Base-by-base conservation (phyloP, 805 yeast species). In the Ogataea corticis region DNA sequence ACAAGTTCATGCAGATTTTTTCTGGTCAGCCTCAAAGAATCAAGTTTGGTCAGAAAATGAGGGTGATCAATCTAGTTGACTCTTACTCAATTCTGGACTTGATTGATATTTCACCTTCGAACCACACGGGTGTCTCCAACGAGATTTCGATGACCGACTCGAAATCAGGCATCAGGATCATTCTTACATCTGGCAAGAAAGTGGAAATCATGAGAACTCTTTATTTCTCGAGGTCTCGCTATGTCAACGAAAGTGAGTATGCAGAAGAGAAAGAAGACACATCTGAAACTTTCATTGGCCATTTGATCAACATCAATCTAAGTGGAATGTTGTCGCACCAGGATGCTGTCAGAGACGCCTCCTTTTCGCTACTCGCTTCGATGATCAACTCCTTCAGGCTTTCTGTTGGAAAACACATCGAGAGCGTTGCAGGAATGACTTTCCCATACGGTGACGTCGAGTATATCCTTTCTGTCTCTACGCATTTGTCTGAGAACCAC, bases 191-290 rank as follows among this genome's bases (percentile, higher is more conserved):
- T 23, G 61, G 73, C 1, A 79, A 78, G 54, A 75, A 71, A 51
- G 59, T 76, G 43, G 92, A 85, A 54, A 83, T 86, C n/a, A 75
- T 86, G 65, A 71, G 90, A 52, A 77, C 85, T 49, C 62, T 86
- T 33, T 83, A 84, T 54, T 84, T 83, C 55, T 77, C 89, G 0
- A 80, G 83, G 44, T 80, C 81, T 15, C 74, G 72, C 40, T 68
- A 67, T 23, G 57, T 63, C 7, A 40, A 42, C 2, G 54, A 57
- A 30, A 52, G 43, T 7, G 48, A 50, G 25, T 59, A 54, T 16
- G 27, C 45, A 7, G 67, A 50, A 10, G 66, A 62, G 5, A 66
- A 63, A 41, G 67, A 66, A 7, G 72, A 70, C 33, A 69, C 81
- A 58, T 28, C 61, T 7, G 54, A 51, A 19, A 46, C 48, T 6